Percentiles rank a stretch among this genome's conserved stretches.
These are phyloP conservation scores for Plasmopara muralis DNA, from an alignment of 352 stramenopile genomes.

Conservation along the genomic window DNA sequence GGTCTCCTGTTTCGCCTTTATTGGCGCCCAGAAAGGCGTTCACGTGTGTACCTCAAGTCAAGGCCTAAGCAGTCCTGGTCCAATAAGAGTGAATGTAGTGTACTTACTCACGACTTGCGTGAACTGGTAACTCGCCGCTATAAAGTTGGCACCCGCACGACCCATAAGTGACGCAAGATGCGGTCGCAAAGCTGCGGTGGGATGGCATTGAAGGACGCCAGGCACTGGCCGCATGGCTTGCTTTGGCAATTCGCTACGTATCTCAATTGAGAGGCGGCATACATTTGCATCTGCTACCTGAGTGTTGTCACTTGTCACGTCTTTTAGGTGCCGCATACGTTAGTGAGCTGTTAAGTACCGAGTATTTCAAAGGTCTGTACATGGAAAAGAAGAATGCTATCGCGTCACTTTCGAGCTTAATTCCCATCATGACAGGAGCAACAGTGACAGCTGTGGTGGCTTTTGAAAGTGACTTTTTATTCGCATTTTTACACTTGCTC, in stretches of 20 bases:
- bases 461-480: constrained; percentile 46
- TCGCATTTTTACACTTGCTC: constrained; percentile 47
- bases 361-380: constrained; percentile 57
- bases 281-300: constrained; percentile 43
- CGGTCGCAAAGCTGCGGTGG: constrained; percentile 24
- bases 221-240: constrained; percentile 22
- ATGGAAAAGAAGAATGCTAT: constrained; percentile 66
- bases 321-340: constrained; percentile 14
- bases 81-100: constrained; percentile 10
- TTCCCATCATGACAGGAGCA: constrained; percentile 43
- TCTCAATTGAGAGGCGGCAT: too few species aligned
- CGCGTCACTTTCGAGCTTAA: constrained; percentile 35
- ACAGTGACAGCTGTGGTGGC: constrained; percentile 35
- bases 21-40: background rate
- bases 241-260: too few species aligned
- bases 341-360: constrained; percentile 44
- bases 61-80: constrained; percentile 6
- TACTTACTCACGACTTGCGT: constrained; percentile 37
- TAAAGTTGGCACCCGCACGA: constrained; percentile 14
- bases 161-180: background rate
- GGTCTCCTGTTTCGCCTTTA: background rate
- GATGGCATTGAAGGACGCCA: constrained; percentile 31
- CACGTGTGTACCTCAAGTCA: constrained; percentile 2
- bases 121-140: constrained; percentile 45
- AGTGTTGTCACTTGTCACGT: constrained; percentile 40